Evolutionary conservation across 768 basidiomycete species (phyloP).

Genomic region (Xanthoconium purpureum): DNA sequence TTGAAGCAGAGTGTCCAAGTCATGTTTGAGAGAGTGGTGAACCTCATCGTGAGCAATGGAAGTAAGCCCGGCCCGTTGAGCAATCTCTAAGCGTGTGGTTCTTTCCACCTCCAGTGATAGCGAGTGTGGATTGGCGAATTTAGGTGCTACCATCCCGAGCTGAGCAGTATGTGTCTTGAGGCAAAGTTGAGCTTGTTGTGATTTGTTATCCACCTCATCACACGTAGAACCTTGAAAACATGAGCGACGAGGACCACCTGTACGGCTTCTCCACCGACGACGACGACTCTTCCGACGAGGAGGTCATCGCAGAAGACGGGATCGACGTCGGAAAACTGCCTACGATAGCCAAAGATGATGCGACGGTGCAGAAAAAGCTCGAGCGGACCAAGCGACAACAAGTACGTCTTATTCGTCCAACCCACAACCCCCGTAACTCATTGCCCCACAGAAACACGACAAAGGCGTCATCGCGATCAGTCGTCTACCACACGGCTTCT

Average conservation of each 20-base stretch:
- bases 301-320: constrained; percentile 51
- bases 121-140: constrained; percentile 48
- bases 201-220: constrained; percentile 12
- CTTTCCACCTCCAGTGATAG: constrained; percentile 30
- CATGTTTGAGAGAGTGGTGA: constrained; percentile 14
- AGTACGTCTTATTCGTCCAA: constrained; percentile 41
- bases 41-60: constrained; percentile 6
- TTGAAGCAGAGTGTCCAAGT: constrained; percentile 22
- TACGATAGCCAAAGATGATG: constrained; percentile 86
- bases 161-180: neutral
- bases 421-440: neutral
- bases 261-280: constrained; percentile 78
- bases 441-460: constrained; percentile 46
- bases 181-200: constrained; percentile 9
- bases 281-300: constrained; percentile 77
- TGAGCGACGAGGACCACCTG: constrained; percentile 45
- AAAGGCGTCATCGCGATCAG: constrained; percentile 87
- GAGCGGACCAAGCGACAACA: constrained; percentile 62
- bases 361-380: constrained; percentile 62
- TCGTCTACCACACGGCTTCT: constrained; percentile 95
- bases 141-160: constrained; percentile 28
- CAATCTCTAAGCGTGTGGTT: constrained; percentile 38
- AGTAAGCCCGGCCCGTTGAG: constrained; percentile 6
- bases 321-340: constrained; percentile 77
- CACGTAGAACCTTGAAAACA: neutral